Base-by-base conservation (phyloP, 2,329 filamentous ascomycete species). In the Pseudogymnoascus sp. region DNA sequence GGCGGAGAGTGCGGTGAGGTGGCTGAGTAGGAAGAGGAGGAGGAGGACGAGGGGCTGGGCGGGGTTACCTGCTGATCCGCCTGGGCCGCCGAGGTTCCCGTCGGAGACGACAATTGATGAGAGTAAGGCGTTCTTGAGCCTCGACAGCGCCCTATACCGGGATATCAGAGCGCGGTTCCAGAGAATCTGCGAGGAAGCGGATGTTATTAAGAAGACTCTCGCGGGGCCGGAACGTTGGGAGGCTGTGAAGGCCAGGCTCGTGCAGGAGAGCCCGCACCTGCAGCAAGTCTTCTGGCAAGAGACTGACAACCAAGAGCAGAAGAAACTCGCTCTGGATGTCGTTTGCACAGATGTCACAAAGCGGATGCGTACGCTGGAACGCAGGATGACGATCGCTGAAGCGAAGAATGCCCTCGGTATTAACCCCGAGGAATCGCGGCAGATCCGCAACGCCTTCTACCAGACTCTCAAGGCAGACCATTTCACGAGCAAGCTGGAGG, bases 311-410 rank as follows among this genome's bases (percentile, higher is more conserved):
- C 74, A 83, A 14, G 85, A 88, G 46, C 78, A 80, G 43, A 89
- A 87, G 71, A 81, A 81, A 38, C 78, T 91, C 53, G 89, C 90
- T 0, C 77, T 96, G 4, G 90, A 96, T 72, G 83, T 91, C 53
- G 87, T 96, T 23, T 92, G 89, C 71, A 88, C 85, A 28, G 90
- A 93, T 75, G 88, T 93, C 31, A 93, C 89, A 1, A 95, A 95
- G 75, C 81, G 88, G 18, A 87, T 93, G 79, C 84, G 90, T 69
- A 84, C 78, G 11, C 72, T 85, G 63, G 83, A 86, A 59, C 81
- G 79, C 36, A 80, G 83, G n/a, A 86, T 93, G 82, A 87, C 85
- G 0, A 83, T 93, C 49, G 82, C 85, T 1, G 87, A 92, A 64
- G 89, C 89, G 3, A 93, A 91, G 73, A 89, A 88, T 71, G 78